Evolutionary conservation across 2,329 filamentous ascomycete species (phyloP).

Genomic region (Hirsutella rhossiliensis): DNA sequence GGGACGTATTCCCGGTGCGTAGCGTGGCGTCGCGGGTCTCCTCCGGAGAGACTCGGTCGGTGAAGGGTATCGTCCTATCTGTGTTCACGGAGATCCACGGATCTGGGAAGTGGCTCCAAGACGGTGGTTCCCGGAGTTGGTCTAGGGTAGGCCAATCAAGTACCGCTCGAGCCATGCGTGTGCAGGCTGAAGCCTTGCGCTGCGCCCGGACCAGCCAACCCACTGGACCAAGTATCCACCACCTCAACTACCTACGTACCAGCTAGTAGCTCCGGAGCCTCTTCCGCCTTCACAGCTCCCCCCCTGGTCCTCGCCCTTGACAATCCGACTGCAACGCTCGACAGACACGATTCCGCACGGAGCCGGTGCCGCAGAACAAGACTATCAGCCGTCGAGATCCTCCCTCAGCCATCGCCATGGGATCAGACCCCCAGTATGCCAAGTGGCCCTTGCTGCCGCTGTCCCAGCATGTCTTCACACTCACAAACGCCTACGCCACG

Average conservation of each 20-base stretch:
- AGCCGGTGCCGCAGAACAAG: not conserved
- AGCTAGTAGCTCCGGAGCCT: not conserved
- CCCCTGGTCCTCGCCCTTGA: too few species aligned
- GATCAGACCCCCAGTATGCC: slow-evolving; percentile 73
- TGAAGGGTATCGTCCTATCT: too few species aligned
- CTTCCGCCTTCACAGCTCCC: not conserved
- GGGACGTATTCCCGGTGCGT: too few species aligned
- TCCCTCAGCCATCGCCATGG: slow-evolving; percentile 41
- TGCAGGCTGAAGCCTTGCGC: not conserved
- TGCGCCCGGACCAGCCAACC: not conserved
- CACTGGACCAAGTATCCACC: not conserved
- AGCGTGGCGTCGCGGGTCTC: too few species aligned
- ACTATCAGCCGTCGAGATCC: not conserved
- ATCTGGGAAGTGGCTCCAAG: too few species aligned
- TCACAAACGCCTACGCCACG: slow-evolving; percentile 67
- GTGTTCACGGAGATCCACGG: too few species aligned
- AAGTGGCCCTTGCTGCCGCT: slow-evolving; percentile 75
- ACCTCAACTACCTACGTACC: too few species aligned
- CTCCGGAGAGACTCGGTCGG: too few species aligned
- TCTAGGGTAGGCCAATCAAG: too few species aligned
- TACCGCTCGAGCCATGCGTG: not conserved
- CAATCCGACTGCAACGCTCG: not conserved
- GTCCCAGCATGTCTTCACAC: slow-evolving; percentile 74
- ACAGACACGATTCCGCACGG: not conserved
- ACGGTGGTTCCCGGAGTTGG: too few species aligned